Percentiles rank a stretch among this genome's conserved stretches.
phyloP scores from a whole-genome alignment of 768 basidiomycete genomes.

The Auriculariales sp. region DNA sequence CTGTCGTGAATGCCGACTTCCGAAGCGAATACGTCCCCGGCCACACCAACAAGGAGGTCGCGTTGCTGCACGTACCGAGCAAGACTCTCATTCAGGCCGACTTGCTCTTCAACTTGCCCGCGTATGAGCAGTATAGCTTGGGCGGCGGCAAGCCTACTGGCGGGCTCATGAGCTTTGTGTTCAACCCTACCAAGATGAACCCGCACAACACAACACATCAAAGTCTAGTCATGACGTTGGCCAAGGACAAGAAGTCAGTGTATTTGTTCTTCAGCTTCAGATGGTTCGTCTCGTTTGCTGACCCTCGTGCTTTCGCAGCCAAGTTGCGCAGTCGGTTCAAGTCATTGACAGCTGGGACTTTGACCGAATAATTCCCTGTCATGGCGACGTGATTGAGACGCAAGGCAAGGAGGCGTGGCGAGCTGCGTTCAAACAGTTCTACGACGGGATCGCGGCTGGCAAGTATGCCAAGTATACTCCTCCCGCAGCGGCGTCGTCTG shows the following conservation, averaged over 20 bases:
- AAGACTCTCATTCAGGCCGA: conserved; percentile 71
- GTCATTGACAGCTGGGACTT: conserved; percentile 65
- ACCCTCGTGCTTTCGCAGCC: too few relatives aligned
- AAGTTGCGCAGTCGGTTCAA: too few relatives aligned
- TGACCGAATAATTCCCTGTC: conserved; percentile 60
- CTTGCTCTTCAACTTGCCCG: conserved; percentile 68
- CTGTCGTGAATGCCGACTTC: too few relatives aligned
- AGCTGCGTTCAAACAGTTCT: too few relatives aligned
- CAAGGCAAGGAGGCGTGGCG: conserved; percentile 42
- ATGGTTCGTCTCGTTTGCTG: background rate
- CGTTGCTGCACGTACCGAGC: conserved; percentile 60
- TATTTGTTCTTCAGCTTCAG: too few relatives aligned
- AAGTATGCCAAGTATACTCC: too few relatives aligned
- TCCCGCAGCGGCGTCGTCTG: too few relatives aligned
- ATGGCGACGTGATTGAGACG: conserved; percentile 53
- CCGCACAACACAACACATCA: conserved; percentile 12
- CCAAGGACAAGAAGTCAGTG: conserved; percentile 19
- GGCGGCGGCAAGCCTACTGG: background rate
- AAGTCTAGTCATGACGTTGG: background rate
- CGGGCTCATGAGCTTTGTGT: background rate
- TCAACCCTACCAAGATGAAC: conserved; percentile 9
- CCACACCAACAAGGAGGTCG: conserved; percentile 51
- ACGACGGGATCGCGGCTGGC: too few relatives aligned
- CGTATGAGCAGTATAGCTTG: conserved; percentile 46
- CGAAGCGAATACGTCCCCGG: conserved; percentile 69